These are phyloP conservation scores for Fusarium piperis DNA, from an alignment of 2,329 filamentous ascomycete genomes.

Conservation along the genomic window DNA sequence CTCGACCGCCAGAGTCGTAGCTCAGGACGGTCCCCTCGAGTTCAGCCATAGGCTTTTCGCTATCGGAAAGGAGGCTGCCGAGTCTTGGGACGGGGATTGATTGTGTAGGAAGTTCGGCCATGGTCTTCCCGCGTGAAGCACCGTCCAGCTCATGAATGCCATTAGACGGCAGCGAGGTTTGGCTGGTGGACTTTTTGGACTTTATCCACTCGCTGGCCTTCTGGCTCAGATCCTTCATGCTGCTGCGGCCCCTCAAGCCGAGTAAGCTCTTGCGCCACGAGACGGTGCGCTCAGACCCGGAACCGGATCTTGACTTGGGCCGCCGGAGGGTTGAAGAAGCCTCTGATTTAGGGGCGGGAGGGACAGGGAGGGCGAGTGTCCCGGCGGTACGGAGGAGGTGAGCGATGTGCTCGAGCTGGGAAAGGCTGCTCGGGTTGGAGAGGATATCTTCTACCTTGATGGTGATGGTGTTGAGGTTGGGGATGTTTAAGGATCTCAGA, in stretches of 20 bases:
- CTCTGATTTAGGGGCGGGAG: conserved; percentile 5
- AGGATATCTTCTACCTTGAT: conserved; percentile 60
- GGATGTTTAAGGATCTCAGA: conserved; percentile 50
- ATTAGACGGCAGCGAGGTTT: neutral
- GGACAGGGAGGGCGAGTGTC: conserved; percentile 20
- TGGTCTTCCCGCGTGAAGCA: neutral
- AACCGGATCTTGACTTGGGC: conserved; percentile 4
- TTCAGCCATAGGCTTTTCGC: neutral
- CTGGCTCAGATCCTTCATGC: conserved; percentile 38
- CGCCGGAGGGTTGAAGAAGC: neutral
- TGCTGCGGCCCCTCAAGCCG: conserved; percentile 32
- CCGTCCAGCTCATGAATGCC: neutral
- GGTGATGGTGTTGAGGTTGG: conserved; percentile 50
- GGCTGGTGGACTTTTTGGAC: conserved; percentile 23
- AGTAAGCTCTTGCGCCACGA: conserved; percentile 35
- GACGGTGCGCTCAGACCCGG: neutral
- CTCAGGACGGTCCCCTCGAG: neutral
- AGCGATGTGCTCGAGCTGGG: conserved; percentile 57
- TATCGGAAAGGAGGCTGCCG: neutral
- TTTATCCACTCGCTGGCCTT: conserved; percentile 43
- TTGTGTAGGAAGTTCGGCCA: neutral
- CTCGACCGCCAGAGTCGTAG: neutral
- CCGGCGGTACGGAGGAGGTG: conserved; percentile 38
- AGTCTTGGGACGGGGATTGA: neutral
- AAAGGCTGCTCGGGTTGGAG: conserved; percentile 59